Evolutionary conservation across 441 rosid species (phyloP).

Genomic region (Erodium moschatum): DNA sequence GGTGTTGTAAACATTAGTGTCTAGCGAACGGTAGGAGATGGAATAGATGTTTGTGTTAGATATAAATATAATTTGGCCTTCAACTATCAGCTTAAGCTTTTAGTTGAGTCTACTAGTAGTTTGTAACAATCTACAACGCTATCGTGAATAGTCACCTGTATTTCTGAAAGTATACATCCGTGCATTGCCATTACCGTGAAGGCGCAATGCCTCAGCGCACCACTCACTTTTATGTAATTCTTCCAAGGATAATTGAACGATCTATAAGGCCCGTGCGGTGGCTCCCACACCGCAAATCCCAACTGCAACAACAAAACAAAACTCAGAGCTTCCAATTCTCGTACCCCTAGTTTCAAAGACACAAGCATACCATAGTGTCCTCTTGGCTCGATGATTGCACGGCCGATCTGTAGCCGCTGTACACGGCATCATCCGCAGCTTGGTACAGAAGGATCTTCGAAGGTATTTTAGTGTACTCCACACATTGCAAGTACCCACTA

Average conservation of each 20-base stretch:
- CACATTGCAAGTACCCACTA: slow-evolving; percentile 51
- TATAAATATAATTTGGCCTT: too few species aligned
- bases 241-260: slow-evolving; percentile 58
- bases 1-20: too few species aligned
- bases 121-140: too few species aligned
- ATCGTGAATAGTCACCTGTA: too few species aligned
- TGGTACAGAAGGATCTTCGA: slow-evolving; percentile 71
- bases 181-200: slow-evolving; percentile 76
- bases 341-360: background rate
- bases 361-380: slow-evolving; percentile 42
- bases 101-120: too few species aligned
- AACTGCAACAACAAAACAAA: slow-evolving; percentile 31
- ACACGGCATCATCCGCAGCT: slow-evolving; percentile 74
- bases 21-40: too few species aligned
- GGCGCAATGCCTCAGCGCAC: slow-evolving; percentile 68
- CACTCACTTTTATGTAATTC: slow-evolving; percentile 46
- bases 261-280: slow-evolving; percentile 66
- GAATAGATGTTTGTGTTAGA: too few species aligned
- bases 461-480: slow-evolving; percentile 69
- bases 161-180: slow-evolving; percentile 66
- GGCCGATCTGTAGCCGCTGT: slow-evolving; percentile 77
- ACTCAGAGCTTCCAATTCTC: background rate
- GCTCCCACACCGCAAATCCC: slow-evolving; percentile 69
- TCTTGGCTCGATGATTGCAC: slow-evolving; percentile 81
- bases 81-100: too few species aligned